Evolutionary conservation across 768 basidiomycete species (phyloP).

Genomic region (Leucosporidium scottii): DNA sequence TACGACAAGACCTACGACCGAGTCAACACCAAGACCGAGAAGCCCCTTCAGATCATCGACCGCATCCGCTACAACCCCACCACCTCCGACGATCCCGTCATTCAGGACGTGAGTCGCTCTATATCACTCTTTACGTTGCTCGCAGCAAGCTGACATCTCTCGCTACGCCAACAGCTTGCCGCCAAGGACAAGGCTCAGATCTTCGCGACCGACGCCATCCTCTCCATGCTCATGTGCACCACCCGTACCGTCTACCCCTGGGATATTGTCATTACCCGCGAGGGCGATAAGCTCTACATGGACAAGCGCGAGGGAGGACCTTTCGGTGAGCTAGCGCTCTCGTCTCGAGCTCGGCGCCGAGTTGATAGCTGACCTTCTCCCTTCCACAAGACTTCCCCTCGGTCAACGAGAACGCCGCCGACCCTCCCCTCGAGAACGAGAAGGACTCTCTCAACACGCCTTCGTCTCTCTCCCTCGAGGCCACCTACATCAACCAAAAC

Average conservation of each 20-base stretch:
- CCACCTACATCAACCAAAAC: slow-evolving; percentile 98
- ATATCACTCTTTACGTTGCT: slow-evolving; percentile 7
- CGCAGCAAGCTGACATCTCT: slow-evolving; percentile 14
- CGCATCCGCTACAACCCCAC: slow-evolving; percentile 96
- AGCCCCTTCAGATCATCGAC: slow-evolving; percentile 82
- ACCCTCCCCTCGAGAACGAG: slow-evolving; percentile 78
- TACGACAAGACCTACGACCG: slow-evolving; percentile 96
- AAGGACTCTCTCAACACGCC: slow-evolving; percentile 76
- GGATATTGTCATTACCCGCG: slow-evolving; percentile 93
- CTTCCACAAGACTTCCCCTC: slow-evolving; percentile 77
- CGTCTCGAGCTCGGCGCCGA: background rate
- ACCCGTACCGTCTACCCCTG: slow-evolving; percentile 93
- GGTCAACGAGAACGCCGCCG: slow-evolving; percentile 96
- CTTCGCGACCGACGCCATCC: slow-evolving; percentile 90
- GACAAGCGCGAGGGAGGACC: slow-evolving; percentile 93
- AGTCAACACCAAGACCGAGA: slow-evolving; percentile 85
- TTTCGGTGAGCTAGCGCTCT: slow-evolving; percentile 52
- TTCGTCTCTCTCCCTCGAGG: slow-evolving; percentile 87
- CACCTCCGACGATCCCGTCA: slow-evolving; percentile 94
- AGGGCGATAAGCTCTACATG: slow-evolving; percentile 86
- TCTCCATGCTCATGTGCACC: slow-evolving; percentile 92
- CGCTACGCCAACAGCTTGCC: slow-evolving; percentile 64
- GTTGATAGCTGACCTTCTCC: background rate
- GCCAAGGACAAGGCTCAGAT: slow-evolving; percentile 72
- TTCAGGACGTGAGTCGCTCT: slow-evolving; percentile 62